A percentile compares a stretch with the other conserved stretches of the same genome.
Conservation (phyloP, 2,329 filamentous ascomycete species). For the Xylaria sp. region DNA sequence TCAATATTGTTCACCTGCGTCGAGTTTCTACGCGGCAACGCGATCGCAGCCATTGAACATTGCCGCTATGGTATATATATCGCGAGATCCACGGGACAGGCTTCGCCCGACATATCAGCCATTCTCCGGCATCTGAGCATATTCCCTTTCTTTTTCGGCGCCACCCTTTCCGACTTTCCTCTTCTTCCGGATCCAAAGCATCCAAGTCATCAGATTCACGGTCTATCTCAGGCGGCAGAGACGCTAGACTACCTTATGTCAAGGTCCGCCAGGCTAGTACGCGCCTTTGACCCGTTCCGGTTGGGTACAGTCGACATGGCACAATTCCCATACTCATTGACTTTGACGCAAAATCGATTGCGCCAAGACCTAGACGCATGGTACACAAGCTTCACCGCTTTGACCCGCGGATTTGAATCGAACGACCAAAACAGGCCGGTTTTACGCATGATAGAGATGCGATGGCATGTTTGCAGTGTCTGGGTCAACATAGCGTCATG, state of each 20-base stretch:
- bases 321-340: constrained; percentile 11
- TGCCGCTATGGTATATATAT: constrained; percentile 45
- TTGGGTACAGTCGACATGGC: constrained; percentile 5
- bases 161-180: constrained; percentile 32
- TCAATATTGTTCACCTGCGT: constrained; percentile 62
- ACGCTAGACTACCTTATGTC: constrained; percentile 33
- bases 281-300: constrained; percentile 29
- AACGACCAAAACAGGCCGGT: not conserved
- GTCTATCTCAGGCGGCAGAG: constrained; percentile 11
- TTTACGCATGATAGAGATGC: constrained; percentile 33
- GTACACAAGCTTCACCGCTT: constrained; percentile 11
- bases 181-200: not conserved
- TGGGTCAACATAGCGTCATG: constrained; percentile 34
- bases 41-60: constrained; percentile 55
- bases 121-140: constrained; percentile 36
- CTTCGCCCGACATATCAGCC: constrained; percentile 29
- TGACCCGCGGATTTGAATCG: not conserved
- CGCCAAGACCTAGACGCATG: constrained; percentile 29
- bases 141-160: constrained; percentile 39
- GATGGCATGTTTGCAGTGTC: constrained; percentile 39
- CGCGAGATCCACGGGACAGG: not conserved
- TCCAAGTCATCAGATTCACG: not conserved
- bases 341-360: constrained; percentile 19
- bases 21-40: constrained; percentile 64
- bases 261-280: constrained; percentile 27